Base-by-base conservation (phyloP, 352 stramenopile species). In the Plasmopara muralis region DNA sequence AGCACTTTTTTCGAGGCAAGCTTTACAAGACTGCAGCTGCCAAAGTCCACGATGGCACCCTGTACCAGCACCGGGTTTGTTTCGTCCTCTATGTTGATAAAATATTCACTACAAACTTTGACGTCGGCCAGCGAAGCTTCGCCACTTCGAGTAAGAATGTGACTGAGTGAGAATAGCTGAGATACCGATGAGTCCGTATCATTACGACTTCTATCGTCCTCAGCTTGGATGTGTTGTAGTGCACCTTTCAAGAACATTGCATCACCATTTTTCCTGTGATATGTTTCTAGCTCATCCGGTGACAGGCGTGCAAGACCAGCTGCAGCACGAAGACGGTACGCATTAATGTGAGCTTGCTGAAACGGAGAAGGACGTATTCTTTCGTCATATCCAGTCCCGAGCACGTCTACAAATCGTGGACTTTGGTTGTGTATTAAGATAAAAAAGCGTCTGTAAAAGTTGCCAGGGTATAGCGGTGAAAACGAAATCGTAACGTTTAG, bases 371-470 rank as follows among this genome's bases (percentile, higher is more conserved):
- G 90, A 2, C 92, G 75, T 20, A 87, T 74, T 45, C 94, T 93
- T 39, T 91, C 73, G 51, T 97, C 83, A 54, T 86, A 96, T 18
- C 70, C 88, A 6, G 87, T 97, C 9, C 84, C 93, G 7, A 98
- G 61, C 0, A 93, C 62, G 46, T 98, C 92, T 10, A 97, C 64
- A 51, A 81, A 95, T 8, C 83, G 63, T 8, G 88, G 77, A 30
- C 71, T 80, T 56, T 96, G 85, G 60, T 96, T 85, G 33, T 96
- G 74, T 6, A 95, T 25, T 2, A 96, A 44, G 14, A 93, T 14
- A 57, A 95, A 96, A 44, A 96, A 70, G 1, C 89, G 69, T 0
- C 87, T 74, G 57, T 97, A 97, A 68, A 95, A 98, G 48, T 97
- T 97, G 14, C 81, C 86, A 0, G 83, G 40, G 14, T 74, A 74